A percentile compares a stretch with the other conserved stretches of the same genome.
Conservation (phyloP, 306 rosid genomes). For the Prinsepia uniflora region DNA sequence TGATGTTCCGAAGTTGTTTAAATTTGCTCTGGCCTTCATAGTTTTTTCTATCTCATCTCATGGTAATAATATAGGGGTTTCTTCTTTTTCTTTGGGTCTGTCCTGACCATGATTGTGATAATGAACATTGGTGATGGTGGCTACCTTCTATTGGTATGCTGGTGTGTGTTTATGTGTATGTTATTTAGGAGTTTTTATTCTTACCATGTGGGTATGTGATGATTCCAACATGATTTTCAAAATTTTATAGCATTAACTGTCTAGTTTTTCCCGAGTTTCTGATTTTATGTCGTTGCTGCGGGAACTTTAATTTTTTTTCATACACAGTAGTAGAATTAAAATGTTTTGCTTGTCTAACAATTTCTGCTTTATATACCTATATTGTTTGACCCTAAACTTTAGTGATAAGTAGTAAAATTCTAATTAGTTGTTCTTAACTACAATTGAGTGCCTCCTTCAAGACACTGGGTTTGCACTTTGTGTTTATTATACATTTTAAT, state of each 20-base stretch:
- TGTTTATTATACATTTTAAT: background rate
- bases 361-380: background rate
- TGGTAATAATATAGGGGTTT: background rate
- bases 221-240: background rate
- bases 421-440: background rate
- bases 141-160: background rate
- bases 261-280: conserved; percentile 2
- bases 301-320: background rate
- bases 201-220: background rate
- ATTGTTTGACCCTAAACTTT: background rate
- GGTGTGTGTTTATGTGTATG: background rate
- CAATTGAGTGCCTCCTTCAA: background rate
- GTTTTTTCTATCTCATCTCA: background rate
- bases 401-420: background rate
- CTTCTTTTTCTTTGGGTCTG: background rate
- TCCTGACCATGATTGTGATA: background rate
- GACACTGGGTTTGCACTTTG: background rate
- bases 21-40: conserved; percentile 16
- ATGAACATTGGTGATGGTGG: background rate
- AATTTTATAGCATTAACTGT: background rate
- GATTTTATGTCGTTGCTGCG: background rate
- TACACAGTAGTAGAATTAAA: background rate
- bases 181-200: background rate
- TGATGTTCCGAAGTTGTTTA: background rate
- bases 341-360: background rate